Base-by-base conservation (phyloP, 108 stramenopile species). In the Cyclostephanos tholiformis region DNA sequence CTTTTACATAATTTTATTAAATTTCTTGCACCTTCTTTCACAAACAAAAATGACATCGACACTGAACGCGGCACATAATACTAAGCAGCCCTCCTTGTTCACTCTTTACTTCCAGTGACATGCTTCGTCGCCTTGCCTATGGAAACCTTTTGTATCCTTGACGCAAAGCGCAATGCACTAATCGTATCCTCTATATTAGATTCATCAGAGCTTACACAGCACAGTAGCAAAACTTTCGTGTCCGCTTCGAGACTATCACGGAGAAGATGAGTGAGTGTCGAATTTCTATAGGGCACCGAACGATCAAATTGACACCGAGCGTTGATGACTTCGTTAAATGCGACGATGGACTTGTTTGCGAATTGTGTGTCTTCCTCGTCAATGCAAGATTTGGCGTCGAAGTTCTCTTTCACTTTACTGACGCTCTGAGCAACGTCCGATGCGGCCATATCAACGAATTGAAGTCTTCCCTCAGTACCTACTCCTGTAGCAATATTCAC, bases 81-180 rank as follows among this genome's bases (percentile, higher is more conserved):
- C 0, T 22, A 23, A 16, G 11, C 26, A 12, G 13, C 2, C 22
- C 53, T 13, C 26, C 23, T 55, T 5, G 25, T 55, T 55, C 26
- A 79, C 46, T 79, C 77, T 44, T 79, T 79, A 41, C 71, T 79
- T 46, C 77, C 77, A 53, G 72, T 65, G 53, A 80, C 69, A 56
- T 91, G 90, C 50, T 88, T 90, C 30, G 93, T 94, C 10, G 93
- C 90, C 66, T 90, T 91, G n/a, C 93, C 93, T 50, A 94, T 81
- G 1, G 78, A 71, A 51, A 94, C 84, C 63, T 65, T 80, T 65
- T 76, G 83, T 79, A 73, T 88, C 71, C 48, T 75, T 30, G 29
- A 84, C 61, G 86, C 89, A 89, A 76, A 94, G 32, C 67, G 89
- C 46, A 72, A 86, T 77, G 89, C 85, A 84, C 57, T 86, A 84